phyloP scores from a whole-genome alignment of 1,284 basidiomycete species.

The Sanghuangporus weigelae region DNA sequence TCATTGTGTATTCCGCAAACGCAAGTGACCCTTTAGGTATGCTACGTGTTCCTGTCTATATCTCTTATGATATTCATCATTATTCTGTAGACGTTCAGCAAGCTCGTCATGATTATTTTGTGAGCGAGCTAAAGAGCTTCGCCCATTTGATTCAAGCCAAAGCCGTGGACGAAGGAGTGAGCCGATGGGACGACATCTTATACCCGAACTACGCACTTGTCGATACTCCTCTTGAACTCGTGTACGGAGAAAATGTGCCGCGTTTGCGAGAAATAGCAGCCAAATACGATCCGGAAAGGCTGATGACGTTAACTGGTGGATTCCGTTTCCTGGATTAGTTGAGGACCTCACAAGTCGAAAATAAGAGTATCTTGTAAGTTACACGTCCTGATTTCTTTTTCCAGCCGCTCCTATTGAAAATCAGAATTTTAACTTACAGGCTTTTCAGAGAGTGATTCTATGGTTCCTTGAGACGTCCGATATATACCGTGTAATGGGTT shows the following conservation, averaged over 20 bases:
- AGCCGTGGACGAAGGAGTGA: conserved; percentile 12
- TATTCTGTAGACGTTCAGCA: not conserved
- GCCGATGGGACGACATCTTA: conserved; percentile 17
- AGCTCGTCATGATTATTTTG: not conserved
- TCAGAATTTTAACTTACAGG: too few species aligned
- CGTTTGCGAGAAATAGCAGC: conserved; percentile 4
- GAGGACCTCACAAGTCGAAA: too few species aligned
- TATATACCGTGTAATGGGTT: too few species aligned
- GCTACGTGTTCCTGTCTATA: not conserved
- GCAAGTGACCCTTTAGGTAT: conserved; percentile 1
- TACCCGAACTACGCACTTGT: conserved; percentile 21
- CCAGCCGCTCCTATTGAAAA: too few species aligned
- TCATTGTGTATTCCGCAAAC: not conserved
- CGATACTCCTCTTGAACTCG: conserved; percentile 15
- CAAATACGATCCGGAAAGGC: conserved; percentile 10
- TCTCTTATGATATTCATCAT: not conserved
- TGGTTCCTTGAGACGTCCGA: too few species aligned
- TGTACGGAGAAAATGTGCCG: conserved; percentile 18
- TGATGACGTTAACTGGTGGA: conserved; percentile 15
- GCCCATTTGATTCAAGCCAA: conserved; percentile 7
- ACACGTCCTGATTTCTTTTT: too few species aligned
- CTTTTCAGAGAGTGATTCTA: too few species aligned
- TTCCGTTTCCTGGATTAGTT: conserved; percentile 6
- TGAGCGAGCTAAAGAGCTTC: conserved; percentile 7
- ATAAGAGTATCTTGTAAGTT: too few species aligned